Conservation (phyloP, 441 rosid species). For the Erodium moschatum region DNA sequence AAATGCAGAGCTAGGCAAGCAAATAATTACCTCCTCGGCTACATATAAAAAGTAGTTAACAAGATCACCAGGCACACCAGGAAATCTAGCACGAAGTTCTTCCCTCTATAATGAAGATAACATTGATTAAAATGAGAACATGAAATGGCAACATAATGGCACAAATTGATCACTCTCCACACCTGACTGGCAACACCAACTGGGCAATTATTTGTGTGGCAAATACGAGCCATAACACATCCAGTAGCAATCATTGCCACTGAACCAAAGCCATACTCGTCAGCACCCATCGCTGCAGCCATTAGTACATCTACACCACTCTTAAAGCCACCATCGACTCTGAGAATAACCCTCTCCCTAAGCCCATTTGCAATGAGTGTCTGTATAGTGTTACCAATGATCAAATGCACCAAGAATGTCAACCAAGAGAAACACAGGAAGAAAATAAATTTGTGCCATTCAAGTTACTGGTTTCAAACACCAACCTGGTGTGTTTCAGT, state of each 20-base stretch:
- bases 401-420: conserved; percentile 17
- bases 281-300: conserved; percentile 99
- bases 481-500: conserved; percentile 89
- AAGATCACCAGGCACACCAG: conserved; percentile 99
- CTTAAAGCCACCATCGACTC: conserved; percentile 94
- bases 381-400: conserved; percentile 35
- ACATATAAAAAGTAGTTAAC: conserved; percentile 88
- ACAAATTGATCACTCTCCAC: conserved; percentile 16
- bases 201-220: conserved; percentile 97
- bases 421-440: conserved; percentile 12
- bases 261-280: conserved; percentile 97
- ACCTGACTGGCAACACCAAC: conserved; percentile 99
- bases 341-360: conserved; percentile 88
- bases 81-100: conserved; percentile 95
- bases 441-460: conserved; percentile 15
- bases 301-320: conserved; percentile 95
- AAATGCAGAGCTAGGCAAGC: conserved; percentile 9
- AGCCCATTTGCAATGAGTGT: conserved; percentile 89
- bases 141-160: conserved; percentile 15
- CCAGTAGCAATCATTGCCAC: conserved; percentile 99
- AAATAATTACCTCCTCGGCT: conserved; percentile 84
- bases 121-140: conserved; percentile 6
- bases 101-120: conserved; percentile 50
- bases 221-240: conserved; percentile 98
- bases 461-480: conserved; percentile 19